Conservation (phyloP, 345 rosid species). For the Euphorbia tirucalli region DNA sequence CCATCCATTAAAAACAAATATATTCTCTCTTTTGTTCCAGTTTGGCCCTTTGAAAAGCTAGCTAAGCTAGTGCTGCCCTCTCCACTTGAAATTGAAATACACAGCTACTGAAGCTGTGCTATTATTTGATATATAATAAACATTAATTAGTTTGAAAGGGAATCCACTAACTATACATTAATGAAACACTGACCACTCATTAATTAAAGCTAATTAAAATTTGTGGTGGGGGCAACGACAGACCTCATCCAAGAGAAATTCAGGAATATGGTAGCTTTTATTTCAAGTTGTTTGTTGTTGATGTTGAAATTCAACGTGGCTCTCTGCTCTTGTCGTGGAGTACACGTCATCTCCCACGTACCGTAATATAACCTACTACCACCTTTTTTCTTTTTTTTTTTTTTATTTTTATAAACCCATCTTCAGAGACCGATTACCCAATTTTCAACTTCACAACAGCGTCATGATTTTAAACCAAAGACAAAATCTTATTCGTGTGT, state of each 20-base stretch:
- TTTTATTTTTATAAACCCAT: too few relatives aligned
- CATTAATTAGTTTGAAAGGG: conserved; percentile 32
- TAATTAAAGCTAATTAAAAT: conserved; percentile 28
- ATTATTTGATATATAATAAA: too few relatives aligned
- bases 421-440: conserved; percentile 9
- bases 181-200: conserved; percentile 48
- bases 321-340: conserved; percentile 33
- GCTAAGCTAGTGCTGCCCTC: conserved; percentile 25
- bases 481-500: too few relatives aligned
- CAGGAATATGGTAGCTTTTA: conserved; percentile 22
- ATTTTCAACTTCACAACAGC: conserved; percentile 14
- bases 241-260: conserved; percentile 23
- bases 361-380: conserved; percentile 19
- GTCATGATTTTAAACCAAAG: too few relatives aligned
- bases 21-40: conserved; percentile 21
- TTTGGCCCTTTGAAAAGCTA: conserved; percentile 22
- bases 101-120: conserved; percentile 17
- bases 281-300: conserved; percentile 20
- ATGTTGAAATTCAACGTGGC: conserved; percentile 20
- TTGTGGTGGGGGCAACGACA: conserved; percentile 25
- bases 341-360: conserved; percentile 25
- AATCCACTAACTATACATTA: conserved; percentile 56
- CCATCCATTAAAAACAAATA: conserved; percentile 19
- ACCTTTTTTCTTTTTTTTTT: too few relatives aligned
- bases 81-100: conserved; percentile 19